phyloP scores from a whole-genome alignment of 148 eudicot species.

The Persicaria tinctoria region DNA sequence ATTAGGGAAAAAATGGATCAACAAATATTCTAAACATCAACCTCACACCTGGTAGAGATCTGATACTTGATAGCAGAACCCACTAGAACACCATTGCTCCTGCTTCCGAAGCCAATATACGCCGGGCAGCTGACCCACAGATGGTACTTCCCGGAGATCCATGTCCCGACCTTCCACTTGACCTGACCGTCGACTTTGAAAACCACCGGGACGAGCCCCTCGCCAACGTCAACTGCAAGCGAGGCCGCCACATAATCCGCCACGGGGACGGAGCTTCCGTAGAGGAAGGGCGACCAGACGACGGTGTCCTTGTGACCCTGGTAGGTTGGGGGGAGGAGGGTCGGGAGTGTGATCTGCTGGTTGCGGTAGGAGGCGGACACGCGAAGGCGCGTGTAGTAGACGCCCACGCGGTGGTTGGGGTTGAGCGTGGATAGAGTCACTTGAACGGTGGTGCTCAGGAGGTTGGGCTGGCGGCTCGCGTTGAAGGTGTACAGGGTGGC shows the following conservation, averaged over 20 bases:
- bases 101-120: conserved; percentile 8
- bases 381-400: conserved; percentile 39
- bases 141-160: conserved; percentile 36
- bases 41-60: conserved; percentile 13
- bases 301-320: conserved; percentile 30
- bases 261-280: conserved; percentile 27
- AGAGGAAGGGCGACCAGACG: conserved; percentile 39
- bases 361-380: conserved; percentile 30
- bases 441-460: conserved; percentile 34
- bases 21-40: background rate
- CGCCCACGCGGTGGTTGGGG: conserved; percentile 36
- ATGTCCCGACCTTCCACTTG: conserved; percentile 37
- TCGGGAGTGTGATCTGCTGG: conserved; percentile 41
- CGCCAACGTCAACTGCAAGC: conserved; percentile 21
- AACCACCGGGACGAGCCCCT: conserved; percentile 23
- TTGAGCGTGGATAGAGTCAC: conserved; percentile 37
- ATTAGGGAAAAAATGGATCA: too few species aligned
- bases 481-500: conserved; percentile 30
- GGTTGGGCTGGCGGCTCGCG: conserved; percentile 13
- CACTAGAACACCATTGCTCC: conserved; percentile 9
- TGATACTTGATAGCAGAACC: conserved; percentile 16
- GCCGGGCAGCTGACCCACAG: conserved; percentile 39
- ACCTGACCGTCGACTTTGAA: conserved; percentile 31
- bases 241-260: conserved; percentile 26
- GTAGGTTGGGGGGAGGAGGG: conserved; percentile 27